A percentile compares a stretch with the other conserved stretches of the same genome.
phyloP scores from a whole-genome alignment of 2,329 filamentous ascomycete genomes.

The Trichoderma arundinaceum region DNA sequence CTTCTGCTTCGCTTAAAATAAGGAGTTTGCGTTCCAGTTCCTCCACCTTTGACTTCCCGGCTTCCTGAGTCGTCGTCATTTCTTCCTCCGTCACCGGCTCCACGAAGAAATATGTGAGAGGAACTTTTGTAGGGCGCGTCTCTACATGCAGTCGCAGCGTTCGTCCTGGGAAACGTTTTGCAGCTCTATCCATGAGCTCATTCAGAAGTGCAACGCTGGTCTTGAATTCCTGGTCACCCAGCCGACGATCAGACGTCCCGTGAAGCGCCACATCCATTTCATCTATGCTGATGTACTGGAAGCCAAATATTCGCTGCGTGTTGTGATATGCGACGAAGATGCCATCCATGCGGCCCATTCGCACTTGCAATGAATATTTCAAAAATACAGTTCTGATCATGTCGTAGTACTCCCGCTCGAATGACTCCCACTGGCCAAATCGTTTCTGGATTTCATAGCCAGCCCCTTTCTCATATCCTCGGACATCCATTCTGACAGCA shows the following conservation, averaged over 20 bases:
- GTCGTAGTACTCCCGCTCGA: slow-evolving; percentile 93
- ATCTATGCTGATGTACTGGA: slow-evolving; percentile 85
- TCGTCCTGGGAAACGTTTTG: slow-evolving; percentile 73
- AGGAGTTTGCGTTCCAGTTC: slow-evolving; percentile 70
- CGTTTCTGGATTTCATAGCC: slow-evolving; percentile 85
- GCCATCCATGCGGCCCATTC: slow-evolving; percentile 97
- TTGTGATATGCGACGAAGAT: slow-evolving; percentile 98
- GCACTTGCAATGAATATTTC: slow-evolving; percentile 95
- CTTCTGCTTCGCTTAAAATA: slow-evolving; percentile 50
- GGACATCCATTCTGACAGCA: slow-evolving; percentile 85
- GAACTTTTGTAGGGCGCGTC: slow-evolving; percentile 63
- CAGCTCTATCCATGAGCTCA: slow-evolving; percentile 76
- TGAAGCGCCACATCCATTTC: slow-evolving; percentile 95
- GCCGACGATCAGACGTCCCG: slow-evolving; percentile 65
- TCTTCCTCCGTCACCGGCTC: slow-evolving; percentile 78
- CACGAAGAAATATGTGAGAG: slow-evolving; percentile 87
- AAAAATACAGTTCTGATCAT: slow-evolving; percentile 95
- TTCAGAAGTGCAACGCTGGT: slow-evolving; percentile 80
- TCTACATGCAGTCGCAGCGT: slow-evolving; percentile 85
- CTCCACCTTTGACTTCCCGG: slow-evolving; percentile 67
- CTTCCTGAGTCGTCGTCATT: slow-evolving; percentile 75
- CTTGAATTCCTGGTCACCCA: slow-evolving; percentile 87
- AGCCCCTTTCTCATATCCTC: slow-evolving; percentile 71
- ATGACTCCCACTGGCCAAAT: slow-evolving; percentile 85
- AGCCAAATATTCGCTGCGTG: slow-evolving; percentile 91